These are phyloP conservation scores for Epicoccum sorghinum DNA, from an alignment of 2,329 filamentous ascomycete genomes.

Conservation along the genomic window DNA sequence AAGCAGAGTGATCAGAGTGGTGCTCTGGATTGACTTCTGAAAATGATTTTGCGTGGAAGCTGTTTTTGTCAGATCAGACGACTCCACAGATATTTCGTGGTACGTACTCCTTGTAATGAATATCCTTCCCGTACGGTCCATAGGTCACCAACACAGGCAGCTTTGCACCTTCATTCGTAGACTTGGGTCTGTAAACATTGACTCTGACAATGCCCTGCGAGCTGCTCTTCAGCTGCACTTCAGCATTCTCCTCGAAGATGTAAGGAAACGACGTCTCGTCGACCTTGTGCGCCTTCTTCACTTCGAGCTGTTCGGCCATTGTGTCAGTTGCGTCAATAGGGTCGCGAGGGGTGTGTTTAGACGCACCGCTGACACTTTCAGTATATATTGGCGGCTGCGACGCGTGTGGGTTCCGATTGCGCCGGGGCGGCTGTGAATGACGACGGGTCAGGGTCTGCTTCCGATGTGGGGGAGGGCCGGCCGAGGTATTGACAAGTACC, in stretches of 20 bases:
- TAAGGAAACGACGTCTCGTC: slow-evolving; percentile 51
- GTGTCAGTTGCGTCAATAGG: background rate
- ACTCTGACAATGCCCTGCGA: slow-evolving; percentile 52
- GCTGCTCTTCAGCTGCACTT: slow-evolving; percentile 51
- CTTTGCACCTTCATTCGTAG: slow-evolving; percentile 37
- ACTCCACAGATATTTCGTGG: background rate
- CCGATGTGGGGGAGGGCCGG: slow-evolving; percentile 25
- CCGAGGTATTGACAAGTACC: background rate
- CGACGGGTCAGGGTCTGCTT: slow-evolving; percentile 9
- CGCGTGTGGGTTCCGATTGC: slow-evolving; percentile 16
- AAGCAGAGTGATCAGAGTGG: slow-evolving; percentile 50
- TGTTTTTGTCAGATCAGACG: slow-evolving; percentile 24
- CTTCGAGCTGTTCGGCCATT: slow-evolving; percentile 36
- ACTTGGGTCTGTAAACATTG: slow-evolving; percentile 59
- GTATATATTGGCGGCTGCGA: slow-evolving; percentile 24
- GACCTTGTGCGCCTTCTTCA: slow-evolving; percentile 42
- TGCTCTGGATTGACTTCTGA: slow-evolving; percentile 42
- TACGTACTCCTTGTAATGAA: slow-evolving; percentile 62
- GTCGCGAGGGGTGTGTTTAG: background rate
- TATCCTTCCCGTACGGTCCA: slow-evolving; percentile 76
- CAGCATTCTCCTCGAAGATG: slow-evolving; percentile 58
- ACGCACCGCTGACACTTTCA: slow-evolving; percentile 6
- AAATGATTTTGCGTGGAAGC: slow-evolving; percentile 59
- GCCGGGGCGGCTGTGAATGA: slow-evolving; percentile 3
- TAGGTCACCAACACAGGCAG: slow-evolving; percentile 72